Evolutionary conservation across 164 flowering plant genomes (phyloP).

Genomic region (Dillenia suffruticosa): DNA sequence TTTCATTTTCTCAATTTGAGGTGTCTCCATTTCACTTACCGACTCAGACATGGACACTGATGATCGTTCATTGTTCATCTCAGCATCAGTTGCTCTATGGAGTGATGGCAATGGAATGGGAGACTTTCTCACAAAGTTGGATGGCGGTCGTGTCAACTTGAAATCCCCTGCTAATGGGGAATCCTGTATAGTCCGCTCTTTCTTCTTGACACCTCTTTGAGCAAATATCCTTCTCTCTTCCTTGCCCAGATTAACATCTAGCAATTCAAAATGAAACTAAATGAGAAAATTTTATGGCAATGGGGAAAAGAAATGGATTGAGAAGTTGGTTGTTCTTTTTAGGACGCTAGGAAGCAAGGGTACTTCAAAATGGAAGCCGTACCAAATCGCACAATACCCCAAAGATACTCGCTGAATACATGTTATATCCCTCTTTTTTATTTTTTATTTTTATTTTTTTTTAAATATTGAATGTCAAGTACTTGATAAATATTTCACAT

Average conservation of each 20-base stretch:
- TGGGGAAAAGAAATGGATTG: no score
- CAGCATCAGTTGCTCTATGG: conserved; percentile 16
- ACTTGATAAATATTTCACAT: no score
- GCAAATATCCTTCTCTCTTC: conserved; percentile 12
- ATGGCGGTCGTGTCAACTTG: conserved; percentile 39
- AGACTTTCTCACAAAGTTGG: conserved; percentile 51
- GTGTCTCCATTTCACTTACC: conserved; percentile 9
- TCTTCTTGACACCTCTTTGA: conserved; percentile 11
- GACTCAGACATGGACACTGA: background rate
- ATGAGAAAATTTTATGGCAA: background rate
- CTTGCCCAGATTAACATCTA: conserved; percentile 16
- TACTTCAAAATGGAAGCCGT: no score
- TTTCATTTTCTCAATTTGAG: conserved; percentile 39
- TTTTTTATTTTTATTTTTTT: no score
- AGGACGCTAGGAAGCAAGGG: no score
- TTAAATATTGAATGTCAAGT: no score
- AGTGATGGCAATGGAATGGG: conserved; percentile 37
- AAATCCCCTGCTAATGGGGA: conserved; percentile 9
- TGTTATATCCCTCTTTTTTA: no score
- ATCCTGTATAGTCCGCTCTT: conserved; percentile 12
- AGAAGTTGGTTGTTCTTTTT: no score
- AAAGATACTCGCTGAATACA: no score
- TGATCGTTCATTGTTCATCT: conserved; percentile 11
- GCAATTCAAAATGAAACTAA: conserved; percentile 1
- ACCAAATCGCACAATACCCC: no score